Percentiles rank a stretch among this genome's conserved stretches.
Evolutionary conservation across 176 grass and related monocot species (phyloP).

Genomic region (Aegilops longissima): DNA sequence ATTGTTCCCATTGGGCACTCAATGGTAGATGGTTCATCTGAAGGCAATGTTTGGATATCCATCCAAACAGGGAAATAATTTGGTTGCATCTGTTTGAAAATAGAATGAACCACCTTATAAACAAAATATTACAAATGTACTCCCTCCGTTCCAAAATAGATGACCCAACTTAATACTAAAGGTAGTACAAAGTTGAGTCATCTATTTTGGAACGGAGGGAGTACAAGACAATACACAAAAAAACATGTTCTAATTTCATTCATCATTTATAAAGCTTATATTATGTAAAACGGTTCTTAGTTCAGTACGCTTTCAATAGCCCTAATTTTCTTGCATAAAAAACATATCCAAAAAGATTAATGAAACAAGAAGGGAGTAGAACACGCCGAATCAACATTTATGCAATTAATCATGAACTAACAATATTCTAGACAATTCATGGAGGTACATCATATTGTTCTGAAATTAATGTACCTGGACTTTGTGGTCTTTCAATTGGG

Average conservation of each 20-base stretch:
- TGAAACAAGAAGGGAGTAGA: not conserved
- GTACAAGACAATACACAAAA: not conserved
- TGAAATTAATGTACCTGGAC: not conserved
- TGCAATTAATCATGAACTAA: not conserved
- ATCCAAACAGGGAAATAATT: not conserved
- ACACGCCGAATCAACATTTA: not conserved
- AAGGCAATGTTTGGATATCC: not conserved
- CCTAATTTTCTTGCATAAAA: not conserved
- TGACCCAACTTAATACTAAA: no score
- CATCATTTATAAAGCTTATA: not conserved
- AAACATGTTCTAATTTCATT: not conserved
- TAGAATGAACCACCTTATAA: not conserved
- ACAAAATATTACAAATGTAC: no score
- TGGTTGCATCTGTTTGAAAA: constrained; percentile 10
- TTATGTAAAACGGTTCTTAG: not conserved
- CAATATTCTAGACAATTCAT: not conserved
- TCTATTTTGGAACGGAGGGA: no score
- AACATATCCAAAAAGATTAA: not conserved
- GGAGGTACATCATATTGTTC: not conserved
- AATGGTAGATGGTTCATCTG: not conserved
- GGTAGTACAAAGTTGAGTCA: no score
- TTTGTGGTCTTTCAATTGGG: constrained; percentile 6
- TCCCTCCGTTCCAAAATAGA: no score
- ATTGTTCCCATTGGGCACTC: not conserved
- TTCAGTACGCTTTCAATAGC: not conserved